Evolutionary conservation across 2,329 filamentous ascomycete species (phyloP).

Genomic region (Calonectria naviculata): DNA sequence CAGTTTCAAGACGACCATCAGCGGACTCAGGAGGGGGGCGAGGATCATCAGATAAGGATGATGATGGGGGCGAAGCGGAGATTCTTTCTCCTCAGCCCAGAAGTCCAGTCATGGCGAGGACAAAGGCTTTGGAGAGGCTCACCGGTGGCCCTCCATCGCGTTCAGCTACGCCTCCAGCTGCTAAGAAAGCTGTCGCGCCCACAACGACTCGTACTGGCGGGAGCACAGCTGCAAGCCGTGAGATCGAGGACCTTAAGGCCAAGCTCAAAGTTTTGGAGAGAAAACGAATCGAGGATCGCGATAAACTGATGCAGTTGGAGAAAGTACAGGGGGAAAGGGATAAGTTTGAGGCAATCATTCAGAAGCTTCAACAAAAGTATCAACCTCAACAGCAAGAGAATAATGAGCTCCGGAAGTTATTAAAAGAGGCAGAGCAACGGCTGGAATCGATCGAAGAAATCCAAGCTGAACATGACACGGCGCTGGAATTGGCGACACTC

Average conservation of each 20-base stretch:
- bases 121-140: constrained; percentile 64
- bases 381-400: constrained; percentile 87
- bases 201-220: constrained; percentile 49
- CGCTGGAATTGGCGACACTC: constrained; percentile 86
- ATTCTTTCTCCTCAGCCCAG: constrained; percentile 60
- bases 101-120: constrained; percentile 63
- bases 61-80: constrained; percentile 62
- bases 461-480: constrained; percentile 86
- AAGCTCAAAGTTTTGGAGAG: constrained; percentile 90
- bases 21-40: constrained; percentile 58
- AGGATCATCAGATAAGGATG: constrained; percentile 50
- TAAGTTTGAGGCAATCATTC: constrained; percentile 85
- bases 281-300: constrained; percentile 85
- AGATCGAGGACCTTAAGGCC: constrained; percentile 88
- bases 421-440: constrained; percentile 80
- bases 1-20: constrained; percentile 56
- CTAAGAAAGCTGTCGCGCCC: constrained; percentile 43
- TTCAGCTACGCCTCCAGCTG: constrained; percentile 45
- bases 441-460: constrained; percentile 76
- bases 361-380: constrained; percentile 90
- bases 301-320: constrained; percentile 83
- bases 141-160: constrained; percentile 50
- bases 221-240: constrained; percentile 66
- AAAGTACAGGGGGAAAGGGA: constrained; percentile 81
- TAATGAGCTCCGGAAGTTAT: constrained; percentile 76